A percentile compares a stretch with the other conserved stretches of the same genome.
Conservation (phyloP, 1,284 basidiomycete genomes). For the Apiotrichum gracile region DNA sequence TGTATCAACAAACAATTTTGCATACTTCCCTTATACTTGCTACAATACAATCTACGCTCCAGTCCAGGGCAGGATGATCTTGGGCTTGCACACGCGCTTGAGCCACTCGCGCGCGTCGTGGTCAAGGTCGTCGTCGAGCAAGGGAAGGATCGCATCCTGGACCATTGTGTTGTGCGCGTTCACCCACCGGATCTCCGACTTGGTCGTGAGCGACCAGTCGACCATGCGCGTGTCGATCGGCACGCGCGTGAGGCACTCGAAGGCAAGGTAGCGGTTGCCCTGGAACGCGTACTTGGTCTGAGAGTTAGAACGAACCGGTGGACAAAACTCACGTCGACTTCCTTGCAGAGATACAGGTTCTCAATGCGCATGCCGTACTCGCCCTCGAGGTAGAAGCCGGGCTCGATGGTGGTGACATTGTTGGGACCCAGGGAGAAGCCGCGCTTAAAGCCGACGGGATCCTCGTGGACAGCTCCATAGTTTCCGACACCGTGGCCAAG, state of each 20-base stretch:
- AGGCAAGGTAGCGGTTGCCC: constrained; percentile 71
- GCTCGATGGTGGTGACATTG: constrained; percentile 73
- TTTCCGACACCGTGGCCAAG: constrained; percentile 44
- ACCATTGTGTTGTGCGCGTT: constrained; percentile 85
- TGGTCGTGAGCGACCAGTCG: constrained; percentile 72
- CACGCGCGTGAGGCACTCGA: constrained; percentile 81
- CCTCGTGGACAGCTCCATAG: constrained; percentile 39
- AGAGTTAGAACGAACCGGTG: background rate
- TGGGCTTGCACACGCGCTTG: constrained; percentile 38
- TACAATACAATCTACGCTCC: background rate
- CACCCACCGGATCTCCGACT: constrained; percentile 82
- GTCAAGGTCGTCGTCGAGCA: constrained; percentile 50
- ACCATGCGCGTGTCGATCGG: constrained; percentile 92
- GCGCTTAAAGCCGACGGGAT: constrained; percentile 32
- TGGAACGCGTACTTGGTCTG: constrained; percentile 54
- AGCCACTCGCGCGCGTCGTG: constrained; percentile 41
- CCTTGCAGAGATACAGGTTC: constrained; percentile 66
- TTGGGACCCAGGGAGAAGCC: constrained; percentile 64
- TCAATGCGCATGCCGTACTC: constrained; percentile 88
- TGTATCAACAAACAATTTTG: background rate
- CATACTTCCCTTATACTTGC: background rate
- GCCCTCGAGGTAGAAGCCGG: constrained; percentile 62
- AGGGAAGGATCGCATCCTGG: constrained; percentile 62
- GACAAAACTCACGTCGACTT: constrained; percentile 56
- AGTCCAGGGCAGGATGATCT: constrained; percentile 41